Base-by-base conservation (phyloP, 2,329 filamentous ascomycete species). In the Daldinia sp. region DNA sequence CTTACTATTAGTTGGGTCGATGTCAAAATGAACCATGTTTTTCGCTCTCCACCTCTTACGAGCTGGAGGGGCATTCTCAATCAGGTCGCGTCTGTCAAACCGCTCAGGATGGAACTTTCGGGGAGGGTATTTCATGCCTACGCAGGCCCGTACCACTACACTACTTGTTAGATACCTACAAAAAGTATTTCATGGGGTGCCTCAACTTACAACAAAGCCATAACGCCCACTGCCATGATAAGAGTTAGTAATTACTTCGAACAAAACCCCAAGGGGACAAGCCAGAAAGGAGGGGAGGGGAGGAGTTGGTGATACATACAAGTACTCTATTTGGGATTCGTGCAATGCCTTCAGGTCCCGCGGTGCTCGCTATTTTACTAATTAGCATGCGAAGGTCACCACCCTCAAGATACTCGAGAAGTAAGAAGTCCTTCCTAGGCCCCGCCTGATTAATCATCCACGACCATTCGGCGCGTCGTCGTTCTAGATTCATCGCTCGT, bases 1-100 rank as follows among this genome's bases (percentile, higher is more conserved):
- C 67, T 46, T 28, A 76, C 74, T 60, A 41, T 76, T 76, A 1
- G 10, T 46, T 10, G 75, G 73, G 33, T 76, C 74, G 18, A 76
- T 67, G 54, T 76, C 75, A 9, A 70, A 69, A 30, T 76, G 75
- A 18, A 76, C 60, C 37, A 72, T 59, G 9, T 71, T 76, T 60
- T 74, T 71, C n/a, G 58, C 59, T 33, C 73, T 68, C 55, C 61
- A 63, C 6, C 57, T 44, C 37, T 70, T 75, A 2, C 15, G 7
- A 6, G 2, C 5, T 1, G 37, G 39, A 1, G 62, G 57, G 7
- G 70, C 9, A 5, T 53, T 42, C 44, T 76, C 74, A 6, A 71
- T 51, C 13, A 68, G 33, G 41, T 71, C 61, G 9, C 12, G 20
- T 10, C 10, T 58, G 10, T 3, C n/a, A 37, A 23, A 26, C 18